Conservation (phyloP, 164 flowering plant genomes). For the Annona squamosa region DNA sequence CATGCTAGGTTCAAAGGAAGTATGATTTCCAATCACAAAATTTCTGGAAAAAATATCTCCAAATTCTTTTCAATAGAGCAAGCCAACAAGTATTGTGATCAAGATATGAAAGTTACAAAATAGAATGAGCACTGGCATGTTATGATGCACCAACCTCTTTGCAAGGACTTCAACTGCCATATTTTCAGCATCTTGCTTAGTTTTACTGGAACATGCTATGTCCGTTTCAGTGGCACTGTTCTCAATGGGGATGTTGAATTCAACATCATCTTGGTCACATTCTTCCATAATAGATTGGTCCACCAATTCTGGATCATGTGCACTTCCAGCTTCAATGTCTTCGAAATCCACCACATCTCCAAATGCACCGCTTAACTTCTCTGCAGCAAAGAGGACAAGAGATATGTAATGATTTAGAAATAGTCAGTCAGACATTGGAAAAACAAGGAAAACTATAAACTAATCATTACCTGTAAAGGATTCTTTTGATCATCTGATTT, state of each 20-base stretch:
- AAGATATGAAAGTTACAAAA: background rate
- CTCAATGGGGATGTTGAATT: slow-evolving; percentile 8
- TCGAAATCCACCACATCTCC: slow-evolving; percentile 7
- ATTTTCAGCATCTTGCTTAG: slow-evolving; percentile 44
- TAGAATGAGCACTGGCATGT: background rate
- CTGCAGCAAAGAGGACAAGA: background rate
- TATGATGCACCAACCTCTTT: slow-evolving; percentile 35
- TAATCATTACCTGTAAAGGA: no score
- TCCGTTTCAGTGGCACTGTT: slow-evolving; percentile 9
- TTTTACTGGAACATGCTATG: slow-evolving; percentile 10
- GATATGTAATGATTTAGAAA: background rate
- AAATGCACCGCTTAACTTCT: background rate
- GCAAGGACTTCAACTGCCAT: slow-evolving; percentile 57
- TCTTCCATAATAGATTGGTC: slow-evolving; percentile 22
- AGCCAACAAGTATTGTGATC: no score
- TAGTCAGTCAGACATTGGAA: background rate
- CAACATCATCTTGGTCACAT: slow-evolving; percentile 23
- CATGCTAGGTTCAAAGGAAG: no score
- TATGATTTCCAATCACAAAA: background rate
- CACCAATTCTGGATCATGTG: slow-evolving; percentile 5
- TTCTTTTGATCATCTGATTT: no score
- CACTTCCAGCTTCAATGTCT: slow-evolving; percentile 21
- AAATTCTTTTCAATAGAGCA: background rate
- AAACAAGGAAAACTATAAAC: background rate
- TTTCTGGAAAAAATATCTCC: background rate